Percentiles rank a stretch among this genome's conserved stretches.
Conservation (phyloP, 164 flowering plant genomes). For the Aristolochia californica region DNA sequence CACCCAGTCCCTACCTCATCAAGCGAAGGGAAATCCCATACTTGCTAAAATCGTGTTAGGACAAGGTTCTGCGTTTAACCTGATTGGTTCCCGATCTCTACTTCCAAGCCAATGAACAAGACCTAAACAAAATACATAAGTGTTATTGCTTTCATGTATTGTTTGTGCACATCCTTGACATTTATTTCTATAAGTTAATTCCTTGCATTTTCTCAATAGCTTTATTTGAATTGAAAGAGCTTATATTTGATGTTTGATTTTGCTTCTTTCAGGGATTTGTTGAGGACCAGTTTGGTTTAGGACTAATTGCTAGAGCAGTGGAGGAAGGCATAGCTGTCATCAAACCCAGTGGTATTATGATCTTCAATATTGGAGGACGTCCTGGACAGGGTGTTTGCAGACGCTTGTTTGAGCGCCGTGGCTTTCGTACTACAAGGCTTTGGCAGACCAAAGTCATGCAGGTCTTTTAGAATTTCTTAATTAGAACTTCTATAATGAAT, state of each 20-base stretch:
- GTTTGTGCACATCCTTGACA: too few species aligned
- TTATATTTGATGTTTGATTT: neutral
- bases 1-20: too few species aligned
- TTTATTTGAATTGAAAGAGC: neutral
- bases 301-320: constrained; percentile 91
- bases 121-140: too few species aligned
- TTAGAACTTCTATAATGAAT: neutral
- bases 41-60: too few species aligned
- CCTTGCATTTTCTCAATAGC: too few species aligned
- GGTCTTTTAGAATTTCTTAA: constrained; percentile 20
- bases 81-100: too few species aligned
- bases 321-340: constrained; percentile 95
- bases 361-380: constrained; percentile 97
- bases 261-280: constrained; percentile 68
- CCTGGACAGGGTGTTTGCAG: constrained; percentile 95
- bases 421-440: constrained; percentile 64
- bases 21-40: too few species aligned
- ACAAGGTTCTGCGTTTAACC: too few species aligned
- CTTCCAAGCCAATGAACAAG: too few species aligned
- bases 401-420: constrained; percentile 94
- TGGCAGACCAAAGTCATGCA: constrained; percentile 98
- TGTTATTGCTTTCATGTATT: too few species aligned
- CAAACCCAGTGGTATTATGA: constrained; percentile 89
- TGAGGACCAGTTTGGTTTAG: constrained; percentile 97
- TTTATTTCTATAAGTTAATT: too few species aligned